Evolutionary conservation across 441 rosid species (phyloP).

Genomic region (Mallotus repandus): DNA sequence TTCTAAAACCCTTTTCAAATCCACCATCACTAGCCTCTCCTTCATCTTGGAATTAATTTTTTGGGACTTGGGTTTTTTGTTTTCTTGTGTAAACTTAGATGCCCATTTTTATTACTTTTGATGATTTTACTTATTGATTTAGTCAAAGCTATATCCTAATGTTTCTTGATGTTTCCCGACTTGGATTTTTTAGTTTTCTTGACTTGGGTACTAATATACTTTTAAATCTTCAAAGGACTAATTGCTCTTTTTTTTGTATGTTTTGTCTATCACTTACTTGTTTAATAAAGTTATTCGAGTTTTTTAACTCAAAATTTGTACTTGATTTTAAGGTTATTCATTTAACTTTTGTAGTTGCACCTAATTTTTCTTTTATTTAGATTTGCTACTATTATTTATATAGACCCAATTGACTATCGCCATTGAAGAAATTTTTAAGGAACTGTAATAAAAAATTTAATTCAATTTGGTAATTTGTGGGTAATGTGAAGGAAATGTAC

Average conservation of each 20-base stretch:
- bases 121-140: conserved; percentile 50
- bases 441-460: too few relatives aligned
- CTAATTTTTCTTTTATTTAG: conserved; percentile 16
- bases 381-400: not conserved
- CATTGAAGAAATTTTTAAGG: conserved; percentile 16
- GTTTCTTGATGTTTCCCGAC: conserved; percentile 45
- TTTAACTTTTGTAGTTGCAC: conserved; percentile 13
- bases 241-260: conserved; percentile 49
- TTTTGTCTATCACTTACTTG: conserved; percentile 43
- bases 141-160: conserved; percentile 55
- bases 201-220: conserved; percentile 48
- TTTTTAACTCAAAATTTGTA: conserved; percentile 31
- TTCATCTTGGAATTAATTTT: conserved; percentile 7
- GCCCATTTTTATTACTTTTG: conserved; percentile 39
- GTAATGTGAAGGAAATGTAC: too few relatives aligned
- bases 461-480: too few relatives aligned
- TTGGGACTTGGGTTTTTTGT: conserved; percentile 5
- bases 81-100: conserved; percentile 23
- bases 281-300: conserved; percentile 52
- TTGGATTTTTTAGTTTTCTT: conserved; percentile 44
- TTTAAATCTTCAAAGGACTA: conserved; percentile 45
- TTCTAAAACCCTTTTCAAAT: conserved; percentile 28
- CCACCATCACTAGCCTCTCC: conserved; percentile 11
- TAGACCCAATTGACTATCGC: conserved; percentile 10
- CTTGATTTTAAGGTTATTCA: conserved; percentile 28